These are phyloP conservation scores for Exophiala phaeomuriformis DNA, from an alignment of 2,329 filamentous ascomycete species.

Conservation along the genomic window DNA sequence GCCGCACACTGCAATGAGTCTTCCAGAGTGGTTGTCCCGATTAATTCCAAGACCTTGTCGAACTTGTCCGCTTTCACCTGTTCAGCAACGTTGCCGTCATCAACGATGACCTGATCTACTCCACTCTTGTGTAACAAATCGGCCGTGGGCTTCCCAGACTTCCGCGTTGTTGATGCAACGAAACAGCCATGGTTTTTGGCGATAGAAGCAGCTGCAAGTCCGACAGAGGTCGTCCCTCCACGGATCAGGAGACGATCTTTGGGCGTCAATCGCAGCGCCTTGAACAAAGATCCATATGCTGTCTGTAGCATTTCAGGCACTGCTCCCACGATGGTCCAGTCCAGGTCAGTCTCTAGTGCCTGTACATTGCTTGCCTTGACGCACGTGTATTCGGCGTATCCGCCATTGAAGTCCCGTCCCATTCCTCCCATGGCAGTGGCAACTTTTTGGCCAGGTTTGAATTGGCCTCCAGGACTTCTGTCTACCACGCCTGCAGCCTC, in stretches of 20 bases:
- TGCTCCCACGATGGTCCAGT: conserved; percentile 41
- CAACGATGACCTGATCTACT: conserved; percentile 40
- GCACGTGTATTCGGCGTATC: conserved; percentile 45
- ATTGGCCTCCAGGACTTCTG: conserved; percentile 31
- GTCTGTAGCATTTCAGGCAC: conserved; percentile 49
- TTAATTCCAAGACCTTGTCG: conserved; percentile 44
- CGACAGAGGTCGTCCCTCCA: conserved; percentile 45
- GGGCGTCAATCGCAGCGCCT: conserved; percentile 33
- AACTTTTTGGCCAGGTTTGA: conserved; percentile 37
- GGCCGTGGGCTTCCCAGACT: conserved; percentile 29
- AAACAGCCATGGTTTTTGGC: conserved; percentile 37
- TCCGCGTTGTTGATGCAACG: conserved; percentile 38
- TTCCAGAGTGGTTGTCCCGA: conserved; percentile 38
- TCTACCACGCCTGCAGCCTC: conserved; percentile 41
- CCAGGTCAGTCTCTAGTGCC: conserved; percentile 30
- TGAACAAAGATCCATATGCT: conserved; percentile 41
- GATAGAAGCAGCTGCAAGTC: conserved; percentile 42
- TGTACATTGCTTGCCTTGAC: conserved; percentile 39
- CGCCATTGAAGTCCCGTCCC: conserved; percentile 42
- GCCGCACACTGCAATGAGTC: conserved; percentile 40
- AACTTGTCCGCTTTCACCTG: conserved; percentile 31
- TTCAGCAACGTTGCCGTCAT: conserved; percentile 37
- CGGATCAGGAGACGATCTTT: conserved; percentile 43
- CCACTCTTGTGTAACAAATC: conserved; percentile 36
- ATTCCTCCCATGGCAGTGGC: conserved; percentile 47